Percentiles rank a stretch among this genome's conserved stretches.
These are phyloP conservation scores for Malus hybrid DNA, from an alignment of 331 rosid genomes.

Conservation along the genomic window DNA sequence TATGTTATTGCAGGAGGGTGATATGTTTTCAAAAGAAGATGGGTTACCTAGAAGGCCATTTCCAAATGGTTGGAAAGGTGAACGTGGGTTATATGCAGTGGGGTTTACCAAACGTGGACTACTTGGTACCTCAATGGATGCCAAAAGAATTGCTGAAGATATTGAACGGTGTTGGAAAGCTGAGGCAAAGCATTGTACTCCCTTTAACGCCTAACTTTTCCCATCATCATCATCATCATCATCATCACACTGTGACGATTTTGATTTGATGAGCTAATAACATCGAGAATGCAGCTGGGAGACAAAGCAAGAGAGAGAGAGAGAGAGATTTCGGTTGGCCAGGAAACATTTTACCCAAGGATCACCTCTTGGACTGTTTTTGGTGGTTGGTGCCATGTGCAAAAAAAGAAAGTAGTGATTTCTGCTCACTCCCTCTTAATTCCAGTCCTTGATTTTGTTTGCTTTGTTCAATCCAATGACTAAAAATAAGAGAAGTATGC, in stretches of 20 bases:
- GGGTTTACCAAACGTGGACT: conserved; percentile 91
- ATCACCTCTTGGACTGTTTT: neutral
- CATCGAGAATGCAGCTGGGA: neutral
- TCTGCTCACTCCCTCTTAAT: no score
- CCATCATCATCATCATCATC: conserved; percentile 26
- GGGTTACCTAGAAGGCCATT: conserved; percentile 71
- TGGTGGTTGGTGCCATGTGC: neutral
- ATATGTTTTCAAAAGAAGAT: conserved; percentile 75
- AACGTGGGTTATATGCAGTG: conserved; percentile 72
- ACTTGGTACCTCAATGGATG: conserved; percentile 80
- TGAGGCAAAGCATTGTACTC: conserved; percentile 34
- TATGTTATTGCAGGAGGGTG: conserved; percentile 47
- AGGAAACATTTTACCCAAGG: neutral
- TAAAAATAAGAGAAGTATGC: neutral
- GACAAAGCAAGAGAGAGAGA: neutral
- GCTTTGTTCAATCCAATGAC: neutral
- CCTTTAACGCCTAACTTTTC: conserved; percentile 30
- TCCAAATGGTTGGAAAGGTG: conserved; percentile 96
- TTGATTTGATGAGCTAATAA: conserved; percentile 1
- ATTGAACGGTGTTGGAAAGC: conserved; percentile 58
- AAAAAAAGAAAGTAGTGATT: neutral
- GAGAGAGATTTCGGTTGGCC: neutral
- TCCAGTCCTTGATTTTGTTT: no score
- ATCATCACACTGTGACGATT: neutral
- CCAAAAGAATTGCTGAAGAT: conserved; percentile 78